phyloP scores from a whole-genome alignment of 2,329 filamentous ascomycete species.

The Torrubiella hemipterigena region DNA sequence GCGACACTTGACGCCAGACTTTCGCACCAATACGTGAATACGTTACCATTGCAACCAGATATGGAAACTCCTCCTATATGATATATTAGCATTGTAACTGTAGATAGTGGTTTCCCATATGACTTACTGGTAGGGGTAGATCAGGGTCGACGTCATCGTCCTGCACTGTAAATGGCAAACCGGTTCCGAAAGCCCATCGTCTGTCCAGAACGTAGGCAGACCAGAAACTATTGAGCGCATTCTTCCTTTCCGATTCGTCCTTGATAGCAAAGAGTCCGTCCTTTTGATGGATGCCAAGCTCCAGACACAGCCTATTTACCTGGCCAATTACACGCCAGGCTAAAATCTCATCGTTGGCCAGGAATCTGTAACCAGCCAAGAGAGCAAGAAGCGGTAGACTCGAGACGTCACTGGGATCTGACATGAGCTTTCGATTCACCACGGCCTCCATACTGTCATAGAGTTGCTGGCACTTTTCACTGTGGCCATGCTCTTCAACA shows the following conservation, averaged over 20 bases:
- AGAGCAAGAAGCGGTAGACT: slow-evolving; percentile 40
- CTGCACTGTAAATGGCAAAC: slow-evolving; percentile 73
- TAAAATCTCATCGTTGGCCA: slow-evolving; percentile 73
- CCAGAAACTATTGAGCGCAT: slow-evolving; percentile 70
- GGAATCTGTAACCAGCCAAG: slow-evolving; percentile 61
- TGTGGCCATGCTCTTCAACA: slow-evolving; percentile 69
- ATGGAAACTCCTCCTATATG: slow-evolving; percentile 47
- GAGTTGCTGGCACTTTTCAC: slow-evolving; percentile 58
- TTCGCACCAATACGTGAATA: slow-evolving; percentile 77
- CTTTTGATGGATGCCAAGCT: slow-evolving; percentile 71
- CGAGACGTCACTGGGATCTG: slow-evolving; percentile 33
- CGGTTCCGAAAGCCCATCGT: slow-evolving; percentile 82
- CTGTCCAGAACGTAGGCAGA: slow-evolving; percentile 75
- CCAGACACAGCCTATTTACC: slow-evolving; percentile 65
- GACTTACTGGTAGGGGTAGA: slow-evolving; percentile 64
- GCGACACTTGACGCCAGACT: slow-evolving; percentile 72
- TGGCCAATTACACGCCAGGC: slow-evolving; percentile 83
- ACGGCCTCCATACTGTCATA: slow-evolving; percentile 66
- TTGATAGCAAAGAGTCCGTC: slow-evolving; percentile 60
- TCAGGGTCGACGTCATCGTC: slow-evolving; percentile 76
- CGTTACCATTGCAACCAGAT: slow-evolving; percentile 71
- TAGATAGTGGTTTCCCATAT: neutral
- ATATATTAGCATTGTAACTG: slow-evolving; percentile 10
- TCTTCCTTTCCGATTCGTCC: slow-evolving; percentile 54
- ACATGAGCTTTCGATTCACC: slow-evolving; percentile 54